phyloP scores from a whole-genome alignment of 2,329 filamentous ascomycete genomes.

The Xylaria arbuscula region DNA sequence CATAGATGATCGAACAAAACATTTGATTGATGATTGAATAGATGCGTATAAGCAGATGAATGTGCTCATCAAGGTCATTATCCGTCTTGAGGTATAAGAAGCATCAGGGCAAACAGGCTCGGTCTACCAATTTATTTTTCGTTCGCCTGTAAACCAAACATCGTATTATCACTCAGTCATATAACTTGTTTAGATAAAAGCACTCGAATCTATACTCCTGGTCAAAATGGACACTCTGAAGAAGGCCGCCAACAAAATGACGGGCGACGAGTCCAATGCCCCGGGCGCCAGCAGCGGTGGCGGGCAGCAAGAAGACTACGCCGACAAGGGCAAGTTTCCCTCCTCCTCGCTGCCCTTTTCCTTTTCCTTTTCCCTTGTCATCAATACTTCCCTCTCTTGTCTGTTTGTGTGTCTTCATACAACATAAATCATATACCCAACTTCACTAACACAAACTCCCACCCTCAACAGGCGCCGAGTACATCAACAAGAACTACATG shows the following conservation, averaged over 20 bases:
- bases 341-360: not conserved
- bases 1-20: too few species aligned
- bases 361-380: not conserved
- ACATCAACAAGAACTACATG: slow-evolving; percentile 43
- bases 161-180: too few species aligned
- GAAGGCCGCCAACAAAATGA: slow-evolving; percentile 40
- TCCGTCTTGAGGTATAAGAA: too few species aligned
- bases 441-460: not conserved
- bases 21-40: not conserved
- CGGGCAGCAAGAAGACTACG: slow-evolving; percentile 48
- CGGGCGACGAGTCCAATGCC: slow-evolving; percentile 31
- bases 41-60: not conserved
- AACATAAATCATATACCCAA: too few species aligned
- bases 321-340: slow-evolving; percentile 48
- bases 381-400: too few species aligned
- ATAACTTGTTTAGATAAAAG: not conserved
- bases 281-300: slow-evolving; percentile 27
- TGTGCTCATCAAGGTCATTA: not conserved
- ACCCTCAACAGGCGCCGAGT: slow-evolving; percentile 39
- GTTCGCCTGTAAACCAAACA: too few species aligned
- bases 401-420: not conserved
- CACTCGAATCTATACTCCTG: not conserved
- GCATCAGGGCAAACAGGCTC: too few species aligned
- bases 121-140: too few species aligned
- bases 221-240: slow-evolving; percentile 48